Base-by-base conservation (phyloP, 2,329 filamentous ascomycete genomes). In the Metarhizium rileyi region DNA sequence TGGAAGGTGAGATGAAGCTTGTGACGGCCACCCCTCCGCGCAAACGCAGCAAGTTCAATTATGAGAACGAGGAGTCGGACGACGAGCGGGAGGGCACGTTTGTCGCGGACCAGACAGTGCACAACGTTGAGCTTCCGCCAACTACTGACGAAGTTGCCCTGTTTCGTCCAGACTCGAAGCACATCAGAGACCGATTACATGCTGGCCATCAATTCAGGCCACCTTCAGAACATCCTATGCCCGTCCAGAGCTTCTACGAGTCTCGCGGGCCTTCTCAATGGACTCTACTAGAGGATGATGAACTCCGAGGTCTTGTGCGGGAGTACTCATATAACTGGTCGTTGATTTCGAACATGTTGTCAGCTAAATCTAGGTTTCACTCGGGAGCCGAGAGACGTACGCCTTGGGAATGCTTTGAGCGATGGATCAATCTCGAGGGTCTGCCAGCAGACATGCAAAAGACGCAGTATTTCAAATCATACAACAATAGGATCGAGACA, bases 251-350 rank as follows among this genome's bases (percentile, higher is more conserved):
- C 47, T 98, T 97, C 69, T 97, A 95, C 61, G 91, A 98, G 65
- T 85, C 80, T 53, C 79, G 93, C 36, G 81, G 77, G 48, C 84
- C 90, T 2, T 97, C 93, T 3, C 90, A 96, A 61, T 98, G 93
- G 93, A 88, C 89, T 0, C 78, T 81, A 62, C 75, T 84, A 3
- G 93, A 98, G 63, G 93, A 98, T 57, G 90, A 97, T 58, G 89
- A 95, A 65, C 74, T 98, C 6, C 84, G 87, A 48, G 78, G 76
- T 43, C 75, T 95, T 38, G 93, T 96, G 18, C 86, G 89, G 58
- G 89, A 97, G 55, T 95, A 93, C 61, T 89, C 89, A 0, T 97
- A 96, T 71, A 98, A 98, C 60, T 98, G 93, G 93, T 94, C 90
- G 3, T 74, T 98, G 5, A 95, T 97, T 48, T 87, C 90, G 1